These are phyloP conservation scores for Vigna radiata DNA, from an alignment of 306 rosid genomes.

Conservation along the genomic window DNA sequence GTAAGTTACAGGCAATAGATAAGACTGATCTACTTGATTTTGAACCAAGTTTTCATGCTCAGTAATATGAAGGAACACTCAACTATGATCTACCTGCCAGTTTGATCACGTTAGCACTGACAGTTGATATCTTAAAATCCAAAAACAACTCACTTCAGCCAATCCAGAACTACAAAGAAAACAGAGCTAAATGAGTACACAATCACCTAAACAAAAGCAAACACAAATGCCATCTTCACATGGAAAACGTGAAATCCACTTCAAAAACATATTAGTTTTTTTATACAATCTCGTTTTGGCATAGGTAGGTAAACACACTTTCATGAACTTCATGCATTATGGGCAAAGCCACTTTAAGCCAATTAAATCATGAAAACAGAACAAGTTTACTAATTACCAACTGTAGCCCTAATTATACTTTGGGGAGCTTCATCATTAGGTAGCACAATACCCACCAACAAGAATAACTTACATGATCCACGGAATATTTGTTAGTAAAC, in stretches of 20 bases:
- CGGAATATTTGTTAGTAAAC: no score
- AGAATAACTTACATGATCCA: constrained; percentile 61
- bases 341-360: constrained; percentile 36
- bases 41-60: constrained; percentile 47
- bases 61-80: constrained; percentile 47
- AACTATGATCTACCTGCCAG: constrained; percentile 52
- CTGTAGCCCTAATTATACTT: constrained; percentile 52
- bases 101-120: constrained; percentile 42
- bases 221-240: constrained; percentile 24
- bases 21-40: constrained; percentile 35
- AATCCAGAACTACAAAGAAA: constrained; percentile 45
- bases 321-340: constrained; percentile 17
- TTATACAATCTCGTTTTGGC: constrained; percentile 30
- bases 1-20: constrained; percentile 33
- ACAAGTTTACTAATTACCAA: constrained; percentile 55
- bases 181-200: constrained; percentile 40
- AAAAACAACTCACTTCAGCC: constrained; percentile 51
- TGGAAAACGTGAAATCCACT: not conserved
- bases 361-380: constrained; percentile 18
- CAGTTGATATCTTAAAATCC: constrained; percentile 44
- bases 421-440: constrained; percentile 59
- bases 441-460: constrained; percentile 56
- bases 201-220: not conserved
- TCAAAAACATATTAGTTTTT: not conserved
- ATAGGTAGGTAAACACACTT: not conserved